phyloP scores from a whole-genome alignment of 2,329 filamentous ascomycete species.

The Aureobasidium sp. region DNA sequence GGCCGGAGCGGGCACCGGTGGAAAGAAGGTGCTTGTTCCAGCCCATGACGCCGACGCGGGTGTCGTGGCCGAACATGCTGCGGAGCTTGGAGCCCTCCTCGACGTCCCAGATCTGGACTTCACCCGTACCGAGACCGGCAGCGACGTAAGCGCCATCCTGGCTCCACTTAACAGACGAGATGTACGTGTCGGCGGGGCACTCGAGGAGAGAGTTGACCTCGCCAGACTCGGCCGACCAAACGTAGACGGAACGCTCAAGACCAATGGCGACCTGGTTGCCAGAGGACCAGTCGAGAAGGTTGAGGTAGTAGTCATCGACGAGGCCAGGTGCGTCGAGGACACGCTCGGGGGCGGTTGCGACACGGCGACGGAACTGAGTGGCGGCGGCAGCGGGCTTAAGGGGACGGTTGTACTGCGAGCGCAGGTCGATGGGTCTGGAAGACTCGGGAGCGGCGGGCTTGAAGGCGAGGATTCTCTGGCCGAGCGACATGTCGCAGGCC shows the following conservation, averaged over 20 bases:
- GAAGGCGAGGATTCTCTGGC: constrained; percentile 93
- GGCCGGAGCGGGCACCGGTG: constrained; percentile 84
- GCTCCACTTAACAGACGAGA: constrained; percentile 98
- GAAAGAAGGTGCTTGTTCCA: constrained; percentile 99
- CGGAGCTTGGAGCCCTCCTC: constrained; percentile 90
- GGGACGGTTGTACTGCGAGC: constrained; percentile 95
- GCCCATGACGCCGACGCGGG: constrained; percentile 93
- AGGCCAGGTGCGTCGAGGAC: constrained; percentile 93
- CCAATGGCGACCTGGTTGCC: constrained; percentile 97
- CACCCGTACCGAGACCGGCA: constrained; percentile 86
- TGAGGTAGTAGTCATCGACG: constrained; percentile 98
- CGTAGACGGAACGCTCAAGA: constrained; percentile 91
- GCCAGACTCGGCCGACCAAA: constrained; percentile 95
- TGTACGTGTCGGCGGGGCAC: constrained; percentile 81
- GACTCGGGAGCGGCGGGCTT: constrained; percentile 98
- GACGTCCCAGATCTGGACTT: constrained; percentile 99
- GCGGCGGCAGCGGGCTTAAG: constrained; percentile 68
- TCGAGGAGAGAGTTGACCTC: constrained; percentile 83
- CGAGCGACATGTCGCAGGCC: constrained; percentile 85
- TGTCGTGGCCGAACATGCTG: constrained; percentile 97
- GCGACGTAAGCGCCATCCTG: constrained; percentile 93
- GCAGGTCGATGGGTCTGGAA: constrained; percentile 93
- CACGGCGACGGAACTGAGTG: constrained; percentile 81
- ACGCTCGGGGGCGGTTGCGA: constrained; percentile 89
- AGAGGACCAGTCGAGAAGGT: constrained; percentile 96